phyloP scores from a whole-genome alignment of 2,329 filamentous ascomycete species.

The Alternaria sp. region DNA sequence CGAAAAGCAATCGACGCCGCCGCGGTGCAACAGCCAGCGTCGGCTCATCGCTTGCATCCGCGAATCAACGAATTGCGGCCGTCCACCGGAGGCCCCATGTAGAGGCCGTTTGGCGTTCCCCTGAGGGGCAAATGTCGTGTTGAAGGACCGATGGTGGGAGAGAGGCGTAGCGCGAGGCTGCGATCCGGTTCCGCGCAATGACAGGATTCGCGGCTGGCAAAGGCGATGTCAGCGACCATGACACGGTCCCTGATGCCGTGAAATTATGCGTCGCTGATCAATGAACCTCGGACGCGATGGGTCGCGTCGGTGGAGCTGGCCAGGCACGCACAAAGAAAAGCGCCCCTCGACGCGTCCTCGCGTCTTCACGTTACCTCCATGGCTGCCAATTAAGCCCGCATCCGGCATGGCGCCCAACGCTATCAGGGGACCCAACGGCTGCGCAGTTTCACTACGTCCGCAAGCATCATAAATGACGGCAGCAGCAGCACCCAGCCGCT shows the following conservation, averaged over 20 bases:
- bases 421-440: conserved; percentile 11
- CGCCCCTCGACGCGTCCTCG: conserved; percentile 15
- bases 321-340: conserved; percentile 8
- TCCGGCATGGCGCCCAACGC: conserved; percentile 1
- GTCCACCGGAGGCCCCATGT: conserved; percentile 16
- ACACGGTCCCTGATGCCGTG: conserved; percentile 17
- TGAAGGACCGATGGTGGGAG: conserved; percentile 24
- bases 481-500: background rate
- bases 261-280: conserved; percentile 23
- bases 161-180: conserved; percentile 10
- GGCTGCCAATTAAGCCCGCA: conserved; percentile 5
- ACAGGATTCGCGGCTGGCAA: conserved; percentile 13
- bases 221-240: conserved; percentile 9
- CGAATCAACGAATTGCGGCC: conserved; percentile 34
- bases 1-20: conserved; percentile 26
- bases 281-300: conserved; percentile 7
- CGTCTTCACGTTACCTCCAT: conserved; percentile 22
- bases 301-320: conserved; percentile 5
- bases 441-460: conserved; percentile 6
- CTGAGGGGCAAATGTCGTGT: conserved; percentile 31
- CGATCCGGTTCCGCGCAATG: conserved; percentile 26
- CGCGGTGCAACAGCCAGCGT: conserved; percentile 38
- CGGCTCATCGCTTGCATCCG: conserved; percentile 29
- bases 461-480: background rate
- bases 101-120: conserved; percentile 33